Conservation (phyloP, 768 basidiomycete species). For the Leucocoprinus leucothites region DNA sequence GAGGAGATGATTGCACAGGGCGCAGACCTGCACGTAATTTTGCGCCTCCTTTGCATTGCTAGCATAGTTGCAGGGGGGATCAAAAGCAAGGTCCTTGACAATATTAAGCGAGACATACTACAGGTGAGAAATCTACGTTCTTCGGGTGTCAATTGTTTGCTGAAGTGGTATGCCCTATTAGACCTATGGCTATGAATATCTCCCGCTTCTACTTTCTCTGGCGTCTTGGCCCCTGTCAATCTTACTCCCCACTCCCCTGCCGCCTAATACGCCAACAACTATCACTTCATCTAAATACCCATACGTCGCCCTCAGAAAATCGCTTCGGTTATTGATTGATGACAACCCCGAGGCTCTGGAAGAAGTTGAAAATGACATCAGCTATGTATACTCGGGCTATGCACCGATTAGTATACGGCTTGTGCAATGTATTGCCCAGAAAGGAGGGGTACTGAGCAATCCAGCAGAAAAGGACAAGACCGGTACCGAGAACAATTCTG, state of each 20-base stretch:
- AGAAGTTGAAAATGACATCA: constrained; percentile 90
- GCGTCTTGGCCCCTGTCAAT: constrained; percentile 64
- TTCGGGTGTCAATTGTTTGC: constrained; percentile 23
- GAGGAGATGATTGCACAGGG: constrained; percentile 91
- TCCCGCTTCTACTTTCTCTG: constrained; percentile 66
- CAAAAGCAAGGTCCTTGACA: constrained; percentile 83
- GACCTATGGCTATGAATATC: constrained; percentile 75
- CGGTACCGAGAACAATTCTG: constrained; percentile 30
- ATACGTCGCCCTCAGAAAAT: constrained; percentile 72
- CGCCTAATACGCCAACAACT: constrained; percentile 41
- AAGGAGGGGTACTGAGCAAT: constrained; percentile 83
- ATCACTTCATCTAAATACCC: constrained; percentile 58
- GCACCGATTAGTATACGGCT: constrained; percentile 91
- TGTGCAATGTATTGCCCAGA: constrained; percentile 91
- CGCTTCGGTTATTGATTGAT: constrained; percentile 89
- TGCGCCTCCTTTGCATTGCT: constrained; percentile 83
- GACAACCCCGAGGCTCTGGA: constrained; percentile 74
- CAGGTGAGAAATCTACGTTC: constrained; percentile 44
- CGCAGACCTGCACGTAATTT: constrained; percentile 72
- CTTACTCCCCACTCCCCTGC: constrained; percentile 66
- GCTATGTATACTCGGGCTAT: constrained; percentile 95
- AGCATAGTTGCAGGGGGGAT: constrained; percentile 84
- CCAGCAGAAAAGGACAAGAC: constrained; percentile 59
- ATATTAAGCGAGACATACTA: constrained; percentile 86
- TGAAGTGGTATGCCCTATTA: constrained; percentile 33